Base-by-base conservation (phyloP, 805 yeast genomes). In the Starmerella floricola region DNA sequence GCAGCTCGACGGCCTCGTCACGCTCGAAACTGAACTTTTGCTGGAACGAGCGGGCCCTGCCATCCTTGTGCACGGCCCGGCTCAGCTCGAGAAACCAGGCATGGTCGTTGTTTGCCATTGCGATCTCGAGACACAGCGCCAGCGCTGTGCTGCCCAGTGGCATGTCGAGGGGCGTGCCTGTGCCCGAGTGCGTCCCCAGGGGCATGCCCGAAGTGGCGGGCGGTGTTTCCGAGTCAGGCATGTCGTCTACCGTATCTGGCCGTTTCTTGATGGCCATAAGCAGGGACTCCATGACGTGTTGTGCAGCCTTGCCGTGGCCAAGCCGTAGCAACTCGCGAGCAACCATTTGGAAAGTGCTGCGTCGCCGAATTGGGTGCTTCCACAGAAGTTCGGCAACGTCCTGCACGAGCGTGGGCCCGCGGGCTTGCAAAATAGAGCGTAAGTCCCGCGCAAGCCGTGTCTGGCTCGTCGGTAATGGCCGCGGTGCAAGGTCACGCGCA, bases 201-300 rank as follows among this genome's bases (percentile, higher is more conserved):
- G n/a, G n/a, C n/a, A n/a, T n/a, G n/a, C n/a, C n/a, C n/a, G n/a
- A n/a, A n/a, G n/a, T n/a, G n/a, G n/a, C n/a, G n/a, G n/a, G n/a
- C n/a, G n/a, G n/a, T n/a, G n/a, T n/a, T n/a, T n/a, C n/a, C n/a
- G n/a, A n/a, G n/a, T n/a, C n/a, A 8, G 16, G 23, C 2, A 34
- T 35, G 4, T 29, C 12, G 11, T 17, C 19, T 4, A 4, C 12
- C 11, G 5, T 12, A 8, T 17, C 20, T 11, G 11, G 34, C n/a
- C 15, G 12, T 6, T 33, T 19, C 21, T 26, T 26, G n/a, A 24
- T 53, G 32, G 47, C 36, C 45, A 50, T 37, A 18, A 55, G 28
- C 32, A 59, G 44, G 17, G 57, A 51, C 38, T 59, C 56, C 38
- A 59, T 38, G 10, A 55, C 47, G 15, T 46, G 35, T 34, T 47